Percentiles rank a stretch among this genome's conserved stretches.
Conservation (phyloP, 805 yeast species). For the Myxozyma kluyveri region DNA sequence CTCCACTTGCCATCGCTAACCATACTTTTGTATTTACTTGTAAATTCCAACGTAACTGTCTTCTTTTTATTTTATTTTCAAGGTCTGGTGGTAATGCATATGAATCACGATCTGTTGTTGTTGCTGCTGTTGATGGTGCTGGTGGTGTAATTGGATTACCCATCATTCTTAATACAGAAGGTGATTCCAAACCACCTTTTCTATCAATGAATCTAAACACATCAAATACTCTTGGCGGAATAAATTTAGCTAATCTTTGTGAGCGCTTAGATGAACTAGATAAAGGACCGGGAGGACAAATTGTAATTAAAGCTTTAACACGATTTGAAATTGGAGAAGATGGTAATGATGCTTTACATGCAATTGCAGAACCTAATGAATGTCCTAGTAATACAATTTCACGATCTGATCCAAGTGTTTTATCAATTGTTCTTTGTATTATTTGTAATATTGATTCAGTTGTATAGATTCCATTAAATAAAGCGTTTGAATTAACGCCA, state of each 20-base stretch:
- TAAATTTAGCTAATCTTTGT: slow-evolving; percentile 32
- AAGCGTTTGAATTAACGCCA: background rate
- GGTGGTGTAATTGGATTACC: slow-evolving; percentile 28
- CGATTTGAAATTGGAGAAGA: slow-evolving; percentile 36
- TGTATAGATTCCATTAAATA: slow-evolving; percentile 2
- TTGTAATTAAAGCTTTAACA: slow-evolving; percentile 38
- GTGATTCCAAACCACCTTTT: slow-evolving; percentile 57
- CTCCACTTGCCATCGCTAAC: slow-evolving; percentile 53
- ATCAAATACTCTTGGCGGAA: slow-evolving; percentile 47
- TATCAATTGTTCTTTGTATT: slow-evolving; percentile 24
- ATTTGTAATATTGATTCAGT: slow-evolving; percentile 24
- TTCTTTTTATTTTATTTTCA: slow-evolving; percentile 44
- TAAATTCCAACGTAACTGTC: slow-evolving; percentile 70
- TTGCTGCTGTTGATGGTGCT: slow-evolving; percentile 26
- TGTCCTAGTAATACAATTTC: slow-evolving; percentile 57
- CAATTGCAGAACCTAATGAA: slow-evolving; percentile 67
- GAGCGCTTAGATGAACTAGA: slow-evolving; percentile 26
- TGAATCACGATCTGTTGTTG: background rate
- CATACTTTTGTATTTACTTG: slow-evolving; percentile 57
- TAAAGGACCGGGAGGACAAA: slow-evolving; percentile 43
- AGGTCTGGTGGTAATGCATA: background rate
- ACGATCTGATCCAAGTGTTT: slow-evolving; percentile 18
- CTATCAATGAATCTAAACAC: slow-evolving; percentile 59
- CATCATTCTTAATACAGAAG: slow-evolving; percentile 59
- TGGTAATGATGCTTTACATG: slow-evolving; percentile 41